These are phyloP conservation scores for Ogataea philodendri DNA, from an alignment of 805 yeast species.

Conservation along the genomic window DNA sequence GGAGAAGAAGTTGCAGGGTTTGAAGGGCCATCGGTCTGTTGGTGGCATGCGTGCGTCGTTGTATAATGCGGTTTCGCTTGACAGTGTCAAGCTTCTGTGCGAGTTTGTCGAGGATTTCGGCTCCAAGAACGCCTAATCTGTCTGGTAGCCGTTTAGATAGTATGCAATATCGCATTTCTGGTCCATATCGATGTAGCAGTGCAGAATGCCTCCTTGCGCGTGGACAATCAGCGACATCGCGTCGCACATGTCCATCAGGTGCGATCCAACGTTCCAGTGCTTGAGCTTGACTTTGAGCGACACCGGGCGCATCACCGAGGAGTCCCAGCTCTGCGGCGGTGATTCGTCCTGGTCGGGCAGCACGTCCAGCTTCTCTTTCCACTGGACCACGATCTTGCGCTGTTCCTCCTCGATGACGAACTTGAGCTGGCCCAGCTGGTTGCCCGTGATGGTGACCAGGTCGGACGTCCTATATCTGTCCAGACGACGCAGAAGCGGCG, in stretches of 20 bases:
- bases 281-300: conserved; percentile 52
- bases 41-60: conserved; percentile 96
- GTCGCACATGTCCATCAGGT: conserved; percentile 58
- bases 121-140: conserved; percentile 18
- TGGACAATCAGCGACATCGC: conserved; percentile 56
- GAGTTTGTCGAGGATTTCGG: conserved; percentile 63
- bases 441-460: conserved; percentile 47
- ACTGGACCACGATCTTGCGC: conserved; percentile 51
- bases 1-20: conserved; percentile 62
- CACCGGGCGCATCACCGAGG: conserved; percentile 30
- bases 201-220: conserved; percentile 55
- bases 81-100: conserved; percentile 56
- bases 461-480: conserved; percentile 63
- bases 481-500: conserved; percentile 54
- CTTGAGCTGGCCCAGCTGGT: conserved; percentile 48
- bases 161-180: conserved; percentile 65
- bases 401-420: conserved; percentile 56
- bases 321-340: conserved; percentile 13
- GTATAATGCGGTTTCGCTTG: conserved; percentile 78
- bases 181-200: conserved; percentile 62
- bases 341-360: conserved; percentile 27
- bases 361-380: conserved; percentile 56
- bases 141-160: conserved; percentile 45
- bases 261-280: conserved; percentile 69
- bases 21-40: conserved; percentile 95